Evolutionary conservation across 2,329 filamentous ascomycete species (phyloP).

Genomic region (Fusarium keratoplasticum): DNA sequence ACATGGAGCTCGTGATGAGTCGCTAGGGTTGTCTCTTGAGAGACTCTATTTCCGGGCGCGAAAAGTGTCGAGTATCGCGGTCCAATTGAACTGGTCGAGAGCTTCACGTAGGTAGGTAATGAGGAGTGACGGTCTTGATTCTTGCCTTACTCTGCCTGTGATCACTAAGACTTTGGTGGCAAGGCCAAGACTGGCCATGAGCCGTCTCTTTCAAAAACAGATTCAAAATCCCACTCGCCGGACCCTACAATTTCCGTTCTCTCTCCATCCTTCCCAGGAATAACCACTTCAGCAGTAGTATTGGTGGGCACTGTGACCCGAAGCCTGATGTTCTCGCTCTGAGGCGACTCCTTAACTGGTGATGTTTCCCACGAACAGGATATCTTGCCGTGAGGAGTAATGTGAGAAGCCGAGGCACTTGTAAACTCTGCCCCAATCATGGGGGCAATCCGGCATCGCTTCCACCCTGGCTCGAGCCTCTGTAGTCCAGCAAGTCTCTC

Average conservation of each 20-base stretch:
- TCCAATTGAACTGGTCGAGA: too few relatives aligned
- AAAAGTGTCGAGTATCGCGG: too few relatives aligned
- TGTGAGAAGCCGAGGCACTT: slow-evolving; percentile 7
- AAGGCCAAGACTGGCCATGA: slow-evolving; percentile 9
- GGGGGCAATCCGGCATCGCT: not conserved
- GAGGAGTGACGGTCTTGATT: too few relatives aligned
- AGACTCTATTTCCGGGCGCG: too few relatives aligned
- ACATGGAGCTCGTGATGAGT: not conserved
- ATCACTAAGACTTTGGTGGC: not conserved
- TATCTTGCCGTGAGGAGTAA: slow-evolving; percentile 11
- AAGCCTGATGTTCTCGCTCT: not conserved
- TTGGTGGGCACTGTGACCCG: not conserved
- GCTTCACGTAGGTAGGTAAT: too few relatives aligned
- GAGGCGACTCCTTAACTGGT: not conserved
- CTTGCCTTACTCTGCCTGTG: too few relatives aligned
- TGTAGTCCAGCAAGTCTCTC: slow-evolving; percentile 32
- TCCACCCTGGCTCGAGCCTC: slow-evolving; percentile 34
- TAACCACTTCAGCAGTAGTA: not conserved
- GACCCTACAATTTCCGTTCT: not conserved
- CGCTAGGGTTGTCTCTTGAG: not conserved
- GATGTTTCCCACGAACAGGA: not conserved
- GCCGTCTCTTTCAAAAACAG: not conserved
- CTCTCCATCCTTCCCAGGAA: not conserved
- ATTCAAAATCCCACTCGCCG: slow-evolving; percentile 10
- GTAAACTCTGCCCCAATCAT: slow-evolving; percentile 7